A percentile compares a stretch with the other conserved stretches of the same genome.
Conservation (phyloP, 495 filamentous ascomycete species). For the Aspergillus incahuasiensis region DNA sequence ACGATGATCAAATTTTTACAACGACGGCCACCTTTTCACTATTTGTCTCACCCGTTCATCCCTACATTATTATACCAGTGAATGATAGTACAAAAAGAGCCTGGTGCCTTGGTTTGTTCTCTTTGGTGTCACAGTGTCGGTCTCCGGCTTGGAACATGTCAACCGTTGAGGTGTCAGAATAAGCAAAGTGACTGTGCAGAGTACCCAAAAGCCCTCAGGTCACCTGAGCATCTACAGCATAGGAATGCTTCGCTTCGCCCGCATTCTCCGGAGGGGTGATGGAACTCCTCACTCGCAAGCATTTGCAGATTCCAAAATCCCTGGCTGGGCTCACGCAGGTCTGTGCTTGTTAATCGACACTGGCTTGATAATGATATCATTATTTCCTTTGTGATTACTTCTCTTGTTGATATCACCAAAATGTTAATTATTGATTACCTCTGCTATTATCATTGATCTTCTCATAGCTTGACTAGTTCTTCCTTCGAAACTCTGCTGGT, state of each 20-base stretch:
- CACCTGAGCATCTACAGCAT: slow-evolving; percentile 1
- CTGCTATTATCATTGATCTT: not conserved
- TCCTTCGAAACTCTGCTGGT: not conserved
- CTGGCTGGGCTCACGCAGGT: slow-evolving; percentile 4
- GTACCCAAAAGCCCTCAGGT: not conserved
- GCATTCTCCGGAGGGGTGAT: not conserved
- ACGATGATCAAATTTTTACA: slow-evolving; percentile 28
- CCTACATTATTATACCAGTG: slow-evolving; percentile 16
- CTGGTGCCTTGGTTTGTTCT: slow-evolving; percentile 37
- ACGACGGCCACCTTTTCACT: not conserved
- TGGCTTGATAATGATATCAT: slow-evolving; percentile 7
- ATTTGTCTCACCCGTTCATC: slow-evolving; percentile 9
- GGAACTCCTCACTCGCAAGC: not conserved
- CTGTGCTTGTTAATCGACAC: slow-evolving; percentile 1
- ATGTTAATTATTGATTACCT: slow-evolving; percentile 8
- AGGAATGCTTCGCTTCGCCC: not conserved
- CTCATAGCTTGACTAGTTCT: not conserved
- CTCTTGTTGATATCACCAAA: slow-evolving; percentile 16
- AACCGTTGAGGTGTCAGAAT: not conserved
- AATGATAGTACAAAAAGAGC: slow-evolving; percentile 35
- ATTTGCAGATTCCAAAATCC: not conserved
- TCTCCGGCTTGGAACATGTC: not conserved
- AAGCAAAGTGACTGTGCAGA: slow-evolving; percentile 8
- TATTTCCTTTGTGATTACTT: slow-evolving; percentile 7
- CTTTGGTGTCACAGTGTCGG: slow-evolving; percentile 14